Evolutionary conservation across 2,329 filamentous ascomycete species (phyloP).

Genomic region (Calonectria pauciramosa): DNA sequence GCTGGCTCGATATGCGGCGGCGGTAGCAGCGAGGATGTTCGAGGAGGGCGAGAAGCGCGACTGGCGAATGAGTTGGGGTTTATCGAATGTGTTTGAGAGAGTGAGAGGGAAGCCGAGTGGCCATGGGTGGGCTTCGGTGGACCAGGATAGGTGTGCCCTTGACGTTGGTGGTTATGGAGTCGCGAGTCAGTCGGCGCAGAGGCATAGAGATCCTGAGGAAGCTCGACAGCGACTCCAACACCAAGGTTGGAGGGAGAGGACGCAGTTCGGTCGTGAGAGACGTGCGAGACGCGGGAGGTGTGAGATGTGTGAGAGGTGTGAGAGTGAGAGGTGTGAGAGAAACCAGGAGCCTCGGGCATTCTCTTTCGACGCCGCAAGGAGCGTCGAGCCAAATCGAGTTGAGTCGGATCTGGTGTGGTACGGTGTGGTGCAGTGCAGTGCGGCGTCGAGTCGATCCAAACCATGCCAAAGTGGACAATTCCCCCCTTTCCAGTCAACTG

Average conservation of each 20-base stretch:
- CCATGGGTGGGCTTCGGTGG: conserved; percentile 33
- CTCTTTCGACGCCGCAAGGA: conserved; percentile 36
- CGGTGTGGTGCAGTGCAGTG: conserved; percentile 20
- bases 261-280: conserved; percentile 38
- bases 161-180: conserved; percentile 31
- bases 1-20: conserved; percentile 50
- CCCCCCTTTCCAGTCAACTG: conserved; percentile 42
- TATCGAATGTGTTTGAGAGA: conserved; percentile 25
- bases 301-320: conserved; percentile 24
- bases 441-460: conserved; percentile 35
- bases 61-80: conserved; percentile 45
- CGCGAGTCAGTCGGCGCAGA: conserved; percentile 38
- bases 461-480: conserved; percentile 42
- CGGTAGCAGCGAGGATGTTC: conserved; percentile 61
- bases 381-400: conserved; percentile 36
- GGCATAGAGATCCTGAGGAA: conserved; percentile 38
- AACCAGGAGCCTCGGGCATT: conserved; percentile 45
- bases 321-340: conserved; percentile 26
- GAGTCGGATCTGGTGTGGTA: conserved; percentile 38
- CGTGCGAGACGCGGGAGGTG: conserved; percentile 10
- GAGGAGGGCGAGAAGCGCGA: conserved; percentile 52
- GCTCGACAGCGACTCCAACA: conserved; percentile 39
- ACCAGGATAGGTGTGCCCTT: conserved; percentile 28
- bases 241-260: conserved; percentile 38
- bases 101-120: conserved; percentile 31